phyloP scores from a whole-genome alignment of 306 rosid genomes.

The Prunus mira region DNA sequence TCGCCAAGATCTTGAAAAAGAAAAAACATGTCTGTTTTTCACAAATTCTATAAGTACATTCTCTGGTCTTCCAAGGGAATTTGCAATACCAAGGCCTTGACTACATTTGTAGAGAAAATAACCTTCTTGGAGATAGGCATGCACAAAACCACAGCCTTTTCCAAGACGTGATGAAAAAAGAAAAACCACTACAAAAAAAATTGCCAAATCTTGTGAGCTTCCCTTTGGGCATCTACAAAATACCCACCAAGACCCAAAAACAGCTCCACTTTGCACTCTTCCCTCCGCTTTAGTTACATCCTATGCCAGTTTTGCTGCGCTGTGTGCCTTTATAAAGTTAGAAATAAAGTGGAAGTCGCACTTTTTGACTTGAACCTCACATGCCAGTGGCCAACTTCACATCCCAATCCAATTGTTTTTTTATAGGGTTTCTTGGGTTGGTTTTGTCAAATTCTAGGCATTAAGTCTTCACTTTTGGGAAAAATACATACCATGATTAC shows the following conservation, averaged over 20 bases:
- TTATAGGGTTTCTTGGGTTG: background rate
- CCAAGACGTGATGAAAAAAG: background rate
- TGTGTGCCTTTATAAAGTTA: background rate
- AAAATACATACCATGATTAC: background rate
- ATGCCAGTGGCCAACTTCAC: slow-evolving; percentile 3
- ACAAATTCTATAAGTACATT: background rate
- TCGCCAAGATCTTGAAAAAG: background rate
- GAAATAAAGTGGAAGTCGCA: slow-evolving; percentile 1
- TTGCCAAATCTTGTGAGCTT: background rate
- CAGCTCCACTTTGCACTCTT: background rate
- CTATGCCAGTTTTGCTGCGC: background rate
- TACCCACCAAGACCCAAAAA: background rate
- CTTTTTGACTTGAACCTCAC: slow-evolving; percentile 10
- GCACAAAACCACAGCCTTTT: background rate
- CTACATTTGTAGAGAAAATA: background rate
- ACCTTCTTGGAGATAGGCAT: background rate
- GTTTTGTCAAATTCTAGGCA: background rate
- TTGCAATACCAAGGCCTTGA: slow-evolving; percentile 2
- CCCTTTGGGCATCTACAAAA: background rate
- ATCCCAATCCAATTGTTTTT: background rate
- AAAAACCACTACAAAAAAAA: background rate
- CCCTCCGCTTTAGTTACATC: background rate
- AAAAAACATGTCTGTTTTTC: background rate
- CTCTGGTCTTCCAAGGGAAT: background rate
- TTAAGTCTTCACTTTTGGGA: slow-evolving; percentile 7